These are phyloP conservation scores for Leccinum broughii DNA, from an alignment of 768 basidiomycete species.

Conservation along the genomic window DNA sequence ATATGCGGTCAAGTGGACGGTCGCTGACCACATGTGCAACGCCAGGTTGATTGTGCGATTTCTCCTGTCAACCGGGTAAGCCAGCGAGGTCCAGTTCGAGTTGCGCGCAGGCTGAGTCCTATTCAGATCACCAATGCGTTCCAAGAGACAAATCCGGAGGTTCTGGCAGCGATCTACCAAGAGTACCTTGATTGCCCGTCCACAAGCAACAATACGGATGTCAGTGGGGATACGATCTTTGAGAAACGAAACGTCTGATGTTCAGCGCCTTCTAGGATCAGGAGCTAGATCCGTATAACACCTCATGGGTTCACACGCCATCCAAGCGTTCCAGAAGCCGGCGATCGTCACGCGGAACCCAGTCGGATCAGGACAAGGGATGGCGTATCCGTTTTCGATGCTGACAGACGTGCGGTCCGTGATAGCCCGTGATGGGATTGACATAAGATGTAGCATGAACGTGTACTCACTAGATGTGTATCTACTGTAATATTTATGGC, in stretches of 20 bases:
- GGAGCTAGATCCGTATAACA: conserved; percentile 40
- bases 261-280: conserved; percentile 7
- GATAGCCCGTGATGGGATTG: neutral
- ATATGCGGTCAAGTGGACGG: neutral
- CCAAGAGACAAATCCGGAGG: conserved; percentile 1
- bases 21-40: neutral
- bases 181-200: conserved; percentile 8
- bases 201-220: neutral
- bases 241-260: neutral
- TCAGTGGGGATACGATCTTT: neutral
- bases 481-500: conserved; percentile 14
- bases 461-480: conserved; percentile 18
- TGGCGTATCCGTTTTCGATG: neutral
- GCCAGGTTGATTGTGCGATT: neutral
- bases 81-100: neutral
- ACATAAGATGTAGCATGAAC: neutral
- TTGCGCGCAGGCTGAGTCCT: neutral
- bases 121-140: conserved; percentile 18
- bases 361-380: neutral
- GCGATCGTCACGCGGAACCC: neutral
- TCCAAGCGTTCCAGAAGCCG: neutral
- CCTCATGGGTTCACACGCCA: conserved; percentile 35
- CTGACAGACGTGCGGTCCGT: neutral
- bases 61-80: neutral
- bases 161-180: conserved; percentile 12